phyloP scores from a whole-genome alignment of 208 protist species.

The Trypanosoma scelopori region DNA sequence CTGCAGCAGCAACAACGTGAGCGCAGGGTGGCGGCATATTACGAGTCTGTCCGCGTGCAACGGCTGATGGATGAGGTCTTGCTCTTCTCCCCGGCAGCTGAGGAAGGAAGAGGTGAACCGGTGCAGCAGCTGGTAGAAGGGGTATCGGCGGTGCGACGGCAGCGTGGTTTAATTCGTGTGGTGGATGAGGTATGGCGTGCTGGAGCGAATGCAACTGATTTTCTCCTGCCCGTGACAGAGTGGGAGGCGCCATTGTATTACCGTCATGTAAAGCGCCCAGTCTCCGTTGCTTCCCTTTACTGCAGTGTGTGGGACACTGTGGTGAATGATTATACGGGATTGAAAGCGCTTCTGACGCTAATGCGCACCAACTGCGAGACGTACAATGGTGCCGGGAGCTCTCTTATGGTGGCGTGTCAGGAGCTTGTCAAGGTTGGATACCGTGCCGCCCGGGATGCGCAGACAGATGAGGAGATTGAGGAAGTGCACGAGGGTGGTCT shows the following conservation, averaged over 20 bases:
- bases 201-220: conserved; percentile 19
- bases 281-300: conserved; percentile 61
- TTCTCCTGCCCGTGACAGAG: conserved; percentile 72
- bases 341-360: conserved; percentile 50
- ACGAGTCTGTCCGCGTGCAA: conserved; percentile 67
- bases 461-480: conserved; percentile 32
- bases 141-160: not conserved
- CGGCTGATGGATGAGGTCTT: conserved; percentile 56
- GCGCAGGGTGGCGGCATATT: conserved; percentile 38
- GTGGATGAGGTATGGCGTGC: conserved; percentile 51
- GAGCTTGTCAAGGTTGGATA: conserved; percentile 40
- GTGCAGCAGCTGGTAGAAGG: not conserved
- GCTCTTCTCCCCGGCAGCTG: conserved; percentile 17
- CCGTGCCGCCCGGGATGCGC: conserved; percentile 48
- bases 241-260: conserved; percentile 74
- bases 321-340: conserved; percentile 32
- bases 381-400: conserved; percentile 57
- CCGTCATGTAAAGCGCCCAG: conserved; percentile 45
- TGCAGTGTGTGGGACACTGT: conserved; percentile 35
- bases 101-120: not conserved
- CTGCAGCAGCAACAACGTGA: conserved; percentile 4
- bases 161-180: conserved; percentile 39
- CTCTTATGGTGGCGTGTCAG: conserved; percentile 33
- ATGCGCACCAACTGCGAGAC: conserved; percentile 52
- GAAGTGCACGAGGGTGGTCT: conserved; percentile 2